These are phyloP conservation scores for Cyclocybe cylindracea DNA, from an alignment of 768 basidiomycete genomes.

Conservation along the genomic window DNA sequence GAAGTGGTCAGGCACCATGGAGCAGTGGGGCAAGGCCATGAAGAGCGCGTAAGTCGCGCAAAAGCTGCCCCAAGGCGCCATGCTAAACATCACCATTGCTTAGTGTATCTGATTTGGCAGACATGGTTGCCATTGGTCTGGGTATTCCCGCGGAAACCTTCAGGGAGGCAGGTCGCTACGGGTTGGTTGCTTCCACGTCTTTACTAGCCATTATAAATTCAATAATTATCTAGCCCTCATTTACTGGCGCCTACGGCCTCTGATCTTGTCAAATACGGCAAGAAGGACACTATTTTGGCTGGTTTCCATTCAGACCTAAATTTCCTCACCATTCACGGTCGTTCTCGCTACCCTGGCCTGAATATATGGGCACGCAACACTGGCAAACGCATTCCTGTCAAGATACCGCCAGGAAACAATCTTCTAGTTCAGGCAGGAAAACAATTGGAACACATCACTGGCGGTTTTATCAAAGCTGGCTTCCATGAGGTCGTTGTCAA, in stretches of 20 bases:
- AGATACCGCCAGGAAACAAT: constrained; percentile 78
- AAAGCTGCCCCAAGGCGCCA: background rate
- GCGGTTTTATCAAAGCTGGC: constrained; percentile 87
- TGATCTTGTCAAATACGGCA: constrained; percentile 77
- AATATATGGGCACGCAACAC: constrained; percentile 96
- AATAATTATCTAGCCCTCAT: constrained; percentile 58
- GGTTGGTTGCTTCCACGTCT: constrained; percentile 44
- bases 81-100: constrained; percentile 7
- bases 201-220: background rate
- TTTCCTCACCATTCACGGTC: constrained; percentile 89
- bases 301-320: constrained; percentile 96
- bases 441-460: constrained; percentile 86
- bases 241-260: constrained; percentile 93
- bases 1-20: constrained; percentile 74
- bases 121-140: constrained; percentile 86
- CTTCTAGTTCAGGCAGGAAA: constrained; percentile 95
- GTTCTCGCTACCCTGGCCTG: constrained; percentile 83
- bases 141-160: constrained; percentile 72
- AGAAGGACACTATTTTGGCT: constrained; percentile 82
- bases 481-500: constrained; percentile 96
- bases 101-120: constrained; percentile 84
- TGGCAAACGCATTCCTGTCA: constrained; percentile 86
- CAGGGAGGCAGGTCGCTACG: constrained; percentile 80
- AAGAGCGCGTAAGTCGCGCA: constrained; percentile 69
- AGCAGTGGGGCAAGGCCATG: constrained; percentile 88